Evolutionary conservation across 305 asterid genomes (phyloP).

Genomic region (Fraxinus floribunda): DNA sequence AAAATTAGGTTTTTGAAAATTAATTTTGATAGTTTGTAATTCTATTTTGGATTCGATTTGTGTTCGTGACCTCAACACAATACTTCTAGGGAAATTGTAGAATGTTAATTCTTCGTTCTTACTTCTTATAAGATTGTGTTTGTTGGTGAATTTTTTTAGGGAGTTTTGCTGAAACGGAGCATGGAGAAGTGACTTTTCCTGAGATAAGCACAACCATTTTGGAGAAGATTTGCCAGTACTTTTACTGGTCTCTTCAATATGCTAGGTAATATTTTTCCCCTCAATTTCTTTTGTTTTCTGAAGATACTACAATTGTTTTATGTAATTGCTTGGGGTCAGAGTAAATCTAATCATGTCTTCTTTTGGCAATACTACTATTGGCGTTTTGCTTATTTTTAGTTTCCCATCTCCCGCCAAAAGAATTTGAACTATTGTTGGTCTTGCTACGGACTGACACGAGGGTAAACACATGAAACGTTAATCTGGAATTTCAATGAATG

Average conservation of each 20-base stretch:
- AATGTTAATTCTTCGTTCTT: neutral
- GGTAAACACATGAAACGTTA: neutral
- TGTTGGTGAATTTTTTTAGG: conserved; percentile 39
- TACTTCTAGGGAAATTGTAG: neutral
- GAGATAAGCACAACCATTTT: conserved; percentile 87
- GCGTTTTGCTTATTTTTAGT: neutral
- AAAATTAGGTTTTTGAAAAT: neutral
- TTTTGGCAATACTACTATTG: neutral
- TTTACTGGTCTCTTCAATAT: conserved; percentile 96
- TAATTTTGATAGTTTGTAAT: neutral
- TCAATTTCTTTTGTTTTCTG: neutral
- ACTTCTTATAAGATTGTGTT: neutral
- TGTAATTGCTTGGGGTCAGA: neutral
- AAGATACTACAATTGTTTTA: neutral
- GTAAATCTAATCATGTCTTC: neutral
- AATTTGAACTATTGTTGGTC: neutral
- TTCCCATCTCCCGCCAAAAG: neutral
- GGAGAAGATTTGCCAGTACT: conserved; percentile 96
- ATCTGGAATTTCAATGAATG: neutral
- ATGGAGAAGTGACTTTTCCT: conserved; percentile 84
- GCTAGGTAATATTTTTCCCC: conserved; percentile 58
- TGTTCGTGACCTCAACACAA: neutral
- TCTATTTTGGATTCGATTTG: neutral
- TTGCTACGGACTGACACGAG: neutral
- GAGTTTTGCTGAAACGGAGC: conserved; percentile 81